These are phyloP conservation scores for Colletotrichum sp. DNA, from an alignment of 2,329 filamentous ascomycete genomes.

Conservation along the genomic window DNA sequence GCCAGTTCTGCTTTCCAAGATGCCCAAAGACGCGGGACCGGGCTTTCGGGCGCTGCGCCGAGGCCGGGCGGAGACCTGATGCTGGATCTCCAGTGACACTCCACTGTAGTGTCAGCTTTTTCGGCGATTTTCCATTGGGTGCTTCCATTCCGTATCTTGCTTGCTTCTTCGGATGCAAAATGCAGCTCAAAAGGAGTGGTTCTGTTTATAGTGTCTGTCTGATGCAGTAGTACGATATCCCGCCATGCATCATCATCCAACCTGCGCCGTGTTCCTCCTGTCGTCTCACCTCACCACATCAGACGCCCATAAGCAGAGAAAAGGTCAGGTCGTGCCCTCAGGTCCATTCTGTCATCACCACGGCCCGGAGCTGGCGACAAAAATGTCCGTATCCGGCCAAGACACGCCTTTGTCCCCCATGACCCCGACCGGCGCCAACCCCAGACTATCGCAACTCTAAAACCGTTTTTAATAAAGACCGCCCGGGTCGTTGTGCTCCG, in stretches of 20 bases:
- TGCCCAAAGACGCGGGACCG: background rate
- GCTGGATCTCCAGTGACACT: background rate
- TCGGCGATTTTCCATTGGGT: background rate
- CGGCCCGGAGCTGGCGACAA: background rate
- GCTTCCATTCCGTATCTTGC: background rate
- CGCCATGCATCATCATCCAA: background rate
- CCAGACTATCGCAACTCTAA: constrained; percentile 3
- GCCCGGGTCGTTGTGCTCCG: background rate
- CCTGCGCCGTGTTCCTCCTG: background rate
- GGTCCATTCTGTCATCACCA: background rate
- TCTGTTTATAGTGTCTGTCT: background rate
- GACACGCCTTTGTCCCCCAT: background rate
- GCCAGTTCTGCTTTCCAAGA: background rate
- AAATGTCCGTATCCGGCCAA: background rate
- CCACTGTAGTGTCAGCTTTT: background rate
- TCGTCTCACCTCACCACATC: background rate
- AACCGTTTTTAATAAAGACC: background rate
- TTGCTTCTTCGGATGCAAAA: background rate
- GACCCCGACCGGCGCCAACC: background rate
- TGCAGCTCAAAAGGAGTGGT: background rate
- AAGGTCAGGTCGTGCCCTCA: background rate
- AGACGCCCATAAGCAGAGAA: background rate
- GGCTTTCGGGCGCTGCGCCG: constrained; percentile 4
- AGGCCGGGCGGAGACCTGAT: background rate
- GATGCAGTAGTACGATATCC: background rate